Evolutionary conservation across 1,139 yeast genomes (phyloP).

Genomic region (Blastobotrys aristatus): DNA sequence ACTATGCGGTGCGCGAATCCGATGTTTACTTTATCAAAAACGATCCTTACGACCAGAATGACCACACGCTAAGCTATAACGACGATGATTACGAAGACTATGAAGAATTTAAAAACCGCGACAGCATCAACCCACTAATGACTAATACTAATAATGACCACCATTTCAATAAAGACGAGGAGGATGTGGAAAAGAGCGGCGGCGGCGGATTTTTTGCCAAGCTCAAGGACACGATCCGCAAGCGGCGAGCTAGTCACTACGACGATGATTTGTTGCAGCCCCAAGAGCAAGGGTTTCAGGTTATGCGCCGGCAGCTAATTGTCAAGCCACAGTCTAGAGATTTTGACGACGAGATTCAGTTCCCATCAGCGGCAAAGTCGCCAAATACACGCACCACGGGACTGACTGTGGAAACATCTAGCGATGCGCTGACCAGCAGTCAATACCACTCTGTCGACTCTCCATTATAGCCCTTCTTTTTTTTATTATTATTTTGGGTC

Average conservation of each 20-base stretch:
- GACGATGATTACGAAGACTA: constrained; percentile 17
- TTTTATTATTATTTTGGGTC: too few relatives aligned
- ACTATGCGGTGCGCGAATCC: constrained; percentile 37
- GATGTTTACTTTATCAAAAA: constrained; percentile 32
- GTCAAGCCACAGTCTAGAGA: neutral
- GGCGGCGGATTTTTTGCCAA: neutral
- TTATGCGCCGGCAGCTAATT: constrained; percentile 26
- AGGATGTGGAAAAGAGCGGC: neutral
- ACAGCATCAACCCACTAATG: constrained; percentile 17
- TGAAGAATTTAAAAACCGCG: constrained; percentile 11
- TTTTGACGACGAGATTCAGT: neutral
- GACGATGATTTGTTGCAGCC: constrained; percentile 3
- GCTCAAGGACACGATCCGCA: constrained; percentile 7
- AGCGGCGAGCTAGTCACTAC: neutral
- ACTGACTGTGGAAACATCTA: constrained; percentile 1
- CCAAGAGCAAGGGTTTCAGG: constrained; percentile 23
- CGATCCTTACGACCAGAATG: constrained; percentile 4
- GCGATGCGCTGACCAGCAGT: neutral
- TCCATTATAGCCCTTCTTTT: too few relatives aligned
- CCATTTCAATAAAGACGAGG: neutral
- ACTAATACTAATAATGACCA: constrained; percentile 2
- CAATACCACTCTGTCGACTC: neutral
- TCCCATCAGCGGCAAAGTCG: neutral
- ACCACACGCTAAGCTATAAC: neutral
- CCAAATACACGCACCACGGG: neutral